Evolutionary conservation across 1,139 yeast species (phyloP).

Genomic region (Candida frijolesensis): DNA sequence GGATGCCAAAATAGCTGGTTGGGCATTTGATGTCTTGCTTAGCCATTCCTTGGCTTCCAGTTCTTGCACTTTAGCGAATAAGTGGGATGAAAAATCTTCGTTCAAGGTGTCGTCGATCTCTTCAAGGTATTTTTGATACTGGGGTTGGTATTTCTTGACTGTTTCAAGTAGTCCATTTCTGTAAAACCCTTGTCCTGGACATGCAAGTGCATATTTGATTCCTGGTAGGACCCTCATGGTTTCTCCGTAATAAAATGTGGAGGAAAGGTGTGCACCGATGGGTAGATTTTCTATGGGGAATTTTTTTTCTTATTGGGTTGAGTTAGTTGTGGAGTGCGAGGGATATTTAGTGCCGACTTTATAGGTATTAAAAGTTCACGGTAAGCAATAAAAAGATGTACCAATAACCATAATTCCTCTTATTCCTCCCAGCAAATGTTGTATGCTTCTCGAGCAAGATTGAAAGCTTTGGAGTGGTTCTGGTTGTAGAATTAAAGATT

Average conservation of each 20-base stretch:
- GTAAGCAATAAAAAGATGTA: no score
- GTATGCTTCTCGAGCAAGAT: constrained; percentile 5
- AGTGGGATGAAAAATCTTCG: constrained; percentile 40
- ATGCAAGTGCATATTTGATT: constrained; percentile 31
- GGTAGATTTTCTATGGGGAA: not conserved
- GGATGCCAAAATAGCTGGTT: constrained; percentile 59
- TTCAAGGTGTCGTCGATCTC: constrained; percentile 68
- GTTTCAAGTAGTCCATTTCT: constrained; percentile 31
- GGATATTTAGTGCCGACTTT: no score
- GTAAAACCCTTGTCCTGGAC: constrained; percentile 48
- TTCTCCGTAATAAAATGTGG: not conserved
- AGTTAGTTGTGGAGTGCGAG: not conserved
- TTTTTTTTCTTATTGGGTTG: not conserved
- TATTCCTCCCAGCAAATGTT: constrained; percentile 1
- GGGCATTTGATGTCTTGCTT: constrained; percentile 54
- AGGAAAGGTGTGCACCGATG: not conserved
- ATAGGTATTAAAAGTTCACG: no score
- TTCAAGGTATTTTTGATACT: constrained; percentile 21
- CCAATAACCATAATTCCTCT: not conserved
- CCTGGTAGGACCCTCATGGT: not conserved
- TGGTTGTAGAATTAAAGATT: constrained; percentile 4
- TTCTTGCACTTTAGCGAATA: constrained; percentile 18
- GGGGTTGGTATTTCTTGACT: constrained; percentile 18
- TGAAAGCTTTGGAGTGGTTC: not conserved
- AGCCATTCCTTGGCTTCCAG: constrained; percentile 21